A percentile compares a stretch with the other conserved stretches of the same genome.
Evolutionary conservation across 2,329 filamentous ascomycete species (phyloP).

Genomic region (Teratosphaeria viscida): DNA sequence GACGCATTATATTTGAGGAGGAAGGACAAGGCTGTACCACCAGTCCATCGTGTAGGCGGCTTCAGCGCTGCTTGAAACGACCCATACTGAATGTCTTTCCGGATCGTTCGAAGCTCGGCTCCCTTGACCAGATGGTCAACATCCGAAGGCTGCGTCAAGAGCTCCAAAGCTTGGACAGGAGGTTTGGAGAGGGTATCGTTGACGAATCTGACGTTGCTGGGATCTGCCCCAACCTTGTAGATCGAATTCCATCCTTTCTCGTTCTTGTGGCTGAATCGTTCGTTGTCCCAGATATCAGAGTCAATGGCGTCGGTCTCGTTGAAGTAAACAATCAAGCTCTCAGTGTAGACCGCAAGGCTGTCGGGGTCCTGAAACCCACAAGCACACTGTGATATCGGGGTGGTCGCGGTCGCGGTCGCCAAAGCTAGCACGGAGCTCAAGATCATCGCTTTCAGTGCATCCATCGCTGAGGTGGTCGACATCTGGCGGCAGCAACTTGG

Average conservation of each 20-base stretch:
- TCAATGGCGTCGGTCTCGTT: conserved; percentile 31
- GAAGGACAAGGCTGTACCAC: conserved; percentile 35
- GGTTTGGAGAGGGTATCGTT: conserved; percentile 3
- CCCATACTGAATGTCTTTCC: conserved; percentile 37
- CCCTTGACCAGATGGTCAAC: conserved; percentile 31
- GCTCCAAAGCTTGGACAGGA: conserved; percentile 3
- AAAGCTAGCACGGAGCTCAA: not conserved
- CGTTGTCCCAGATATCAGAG: conserved; percentile 23
- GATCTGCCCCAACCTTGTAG: conserved; percentile 30
- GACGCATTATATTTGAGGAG: conserved; percentile 33
- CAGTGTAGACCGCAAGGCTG: conserved; percentile 31
- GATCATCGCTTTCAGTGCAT: not conserved
- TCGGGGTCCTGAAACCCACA: conserved; percentile 34
- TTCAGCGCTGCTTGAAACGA: conserved; percentile 33
- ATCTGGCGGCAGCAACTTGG: not conserved
- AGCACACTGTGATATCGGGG: conserved; percentile 21
- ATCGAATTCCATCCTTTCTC: conserved; percentile 36
- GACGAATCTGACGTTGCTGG: conserved; percentile 24
- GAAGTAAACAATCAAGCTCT: conserved; percentile 39
- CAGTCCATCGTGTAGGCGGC: conserved; percentile 2
- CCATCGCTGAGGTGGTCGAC: not conserved
- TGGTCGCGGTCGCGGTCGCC: not conserved
- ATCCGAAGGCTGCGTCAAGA: conserved; percentile 4
- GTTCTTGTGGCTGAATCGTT: conserved; percentile 32
- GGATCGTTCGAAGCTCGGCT: conserved; percentile 27